These are phyloP conservation scores for Tylopilus sp. DNA, from an alignment of 768 basidiomycete species.

Conservation along the genomic window DNA sequence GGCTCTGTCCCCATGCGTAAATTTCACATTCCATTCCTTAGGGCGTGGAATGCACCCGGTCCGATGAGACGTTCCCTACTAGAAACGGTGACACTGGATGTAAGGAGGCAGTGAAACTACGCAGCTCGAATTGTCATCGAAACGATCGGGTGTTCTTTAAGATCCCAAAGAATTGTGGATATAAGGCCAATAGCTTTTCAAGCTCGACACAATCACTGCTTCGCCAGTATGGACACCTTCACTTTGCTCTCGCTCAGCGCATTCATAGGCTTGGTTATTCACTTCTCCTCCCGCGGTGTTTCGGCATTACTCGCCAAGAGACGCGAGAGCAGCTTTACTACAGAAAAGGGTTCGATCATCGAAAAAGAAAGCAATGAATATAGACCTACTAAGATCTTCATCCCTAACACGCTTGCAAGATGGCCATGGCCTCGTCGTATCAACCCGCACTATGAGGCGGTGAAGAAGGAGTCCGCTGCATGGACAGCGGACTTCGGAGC, in stretches of 20 bases:
- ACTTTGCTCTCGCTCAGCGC: neutral
- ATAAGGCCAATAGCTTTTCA: neutral
- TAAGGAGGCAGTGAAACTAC: neutral
- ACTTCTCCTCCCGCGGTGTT: neutral
- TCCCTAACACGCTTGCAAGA: conserved; percentile 14
- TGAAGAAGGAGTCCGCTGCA: conserved; percentile 10
- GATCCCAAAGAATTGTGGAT: neutral
- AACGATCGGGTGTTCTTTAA: neutral
- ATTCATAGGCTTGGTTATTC: neutral
- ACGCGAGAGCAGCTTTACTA: neutral
- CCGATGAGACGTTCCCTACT: neutral
- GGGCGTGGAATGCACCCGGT: neutral
- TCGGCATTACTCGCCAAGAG: neutral
- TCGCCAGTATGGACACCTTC: conserved; percentile 4
- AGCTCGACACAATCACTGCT: neutral
- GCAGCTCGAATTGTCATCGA: neutral
- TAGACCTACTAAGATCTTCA: conserved; percentile 6
- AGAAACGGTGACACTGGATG: neutral
- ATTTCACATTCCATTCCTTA: neutral
- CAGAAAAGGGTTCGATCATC: neutral
- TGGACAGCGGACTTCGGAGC: conserved; percentile 11
- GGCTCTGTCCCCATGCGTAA: neutral
- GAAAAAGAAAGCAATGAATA: neutral
- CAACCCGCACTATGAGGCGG: conserved; percentile 3
- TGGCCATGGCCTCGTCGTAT: conserved; percentile 19